Evolutionary conservation across 345 rosid genomes (phyloP).

Genomic region (Sonneratia caseolaris): DNA sequence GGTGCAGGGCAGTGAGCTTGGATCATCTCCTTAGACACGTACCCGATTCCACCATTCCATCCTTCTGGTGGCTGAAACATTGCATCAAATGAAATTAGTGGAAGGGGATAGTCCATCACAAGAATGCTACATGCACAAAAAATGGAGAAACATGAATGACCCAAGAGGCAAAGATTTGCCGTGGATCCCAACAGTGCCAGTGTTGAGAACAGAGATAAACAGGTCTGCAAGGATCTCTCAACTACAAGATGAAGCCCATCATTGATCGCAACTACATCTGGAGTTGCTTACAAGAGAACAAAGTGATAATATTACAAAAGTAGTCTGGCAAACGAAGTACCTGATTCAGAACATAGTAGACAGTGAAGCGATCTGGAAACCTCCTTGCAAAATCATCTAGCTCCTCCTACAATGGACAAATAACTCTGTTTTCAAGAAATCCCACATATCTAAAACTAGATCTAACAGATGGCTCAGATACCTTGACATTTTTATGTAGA

Average conservation of each 20-base stretch:
- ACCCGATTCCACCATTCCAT: conserved; percentile 59
- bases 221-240: neutral
- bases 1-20: conserved; percentile 49
- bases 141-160: neutral
- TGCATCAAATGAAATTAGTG: neutral
- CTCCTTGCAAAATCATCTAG: conserved; percentile 32
- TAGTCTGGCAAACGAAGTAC: conserved; percentile 13
- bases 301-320: neutral
- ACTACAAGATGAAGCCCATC: neutral
- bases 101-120: neutral
- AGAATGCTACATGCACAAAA: neutral
- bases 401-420: conserved; percentile 38
- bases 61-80: conserved; percentile 38
- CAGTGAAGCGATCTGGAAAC: conserved; percentile 35
- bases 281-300: neutral
- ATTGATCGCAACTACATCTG: neutral
- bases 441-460: neutral
- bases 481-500: neutral
- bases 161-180: neutral
- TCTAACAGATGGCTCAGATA: neutral
- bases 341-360: conserved; percentile 61
- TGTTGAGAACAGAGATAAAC: neutral
- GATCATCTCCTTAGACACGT: conserved; percentile 54
- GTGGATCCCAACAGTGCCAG: neutral
- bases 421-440: neutral